phyloP scores from a whole-genome alignment of 495 filamentous ascomycete species.

The Thozetella sp. region DNA sequence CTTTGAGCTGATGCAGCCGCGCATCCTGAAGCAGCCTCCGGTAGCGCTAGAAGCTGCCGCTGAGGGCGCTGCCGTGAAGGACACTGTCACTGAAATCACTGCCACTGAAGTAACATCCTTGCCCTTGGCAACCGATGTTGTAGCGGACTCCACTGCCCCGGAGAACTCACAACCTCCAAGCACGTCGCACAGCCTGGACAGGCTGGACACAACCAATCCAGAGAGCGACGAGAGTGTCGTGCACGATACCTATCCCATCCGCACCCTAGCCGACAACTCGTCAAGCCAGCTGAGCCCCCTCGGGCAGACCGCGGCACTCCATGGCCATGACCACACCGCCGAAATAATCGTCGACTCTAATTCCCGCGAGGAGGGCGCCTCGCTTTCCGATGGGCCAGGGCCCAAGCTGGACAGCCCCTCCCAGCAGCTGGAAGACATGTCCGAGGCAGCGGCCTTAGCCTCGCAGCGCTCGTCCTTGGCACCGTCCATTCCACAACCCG shows the following conservation, averaged over 20 bases:
- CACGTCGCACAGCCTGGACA: too few relatives aligned
- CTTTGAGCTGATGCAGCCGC: conserved; percentile 45
- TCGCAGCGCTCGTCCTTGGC: conserved; percentile 4
- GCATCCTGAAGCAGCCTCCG: conserved; percentile 32
- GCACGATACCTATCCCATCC: conserved; percentile 12
- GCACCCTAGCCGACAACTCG: not conserved
- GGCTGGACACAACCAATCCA: not conserved
- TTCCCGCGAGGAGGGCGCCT: conserved; percentile 19
- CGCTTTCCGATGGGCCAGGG: conserved; percentile 5
- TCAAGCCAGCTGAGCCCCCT: not conserved
- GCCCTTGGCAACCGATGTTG: too few relatives aligned
- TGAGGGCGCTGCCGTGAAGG: too few relatives aligned
- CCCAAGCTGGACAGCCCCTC: conserved; percentile 26
- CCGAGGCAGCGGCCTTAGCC: conserved; percentile 9
- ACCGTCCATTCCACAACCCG: not conserved
- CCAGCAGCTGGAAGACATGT: conserved; percentile 21
- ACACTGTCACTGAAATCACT: too few relatives aligned
- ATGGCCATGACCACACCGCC: conserved; percentile 22
- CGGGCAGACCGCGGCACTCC: not conserved
- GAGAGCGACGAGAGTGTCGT: conserved; percentile 13
- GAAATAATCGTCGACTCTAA: conserved; percentile 21
- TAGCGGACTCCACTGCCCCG: too few relatives aligned
- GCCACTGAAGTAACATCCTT: too few relatives aligned
- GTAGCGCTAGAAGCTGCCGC: too few relatives aligned
- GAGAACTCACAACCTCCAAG: too few relatives aligned